Evolutionary conservation across 495 filamentous ascomycete genomes (phyloP).

Genomic region (Penicillium simplicissimum): DNA sequence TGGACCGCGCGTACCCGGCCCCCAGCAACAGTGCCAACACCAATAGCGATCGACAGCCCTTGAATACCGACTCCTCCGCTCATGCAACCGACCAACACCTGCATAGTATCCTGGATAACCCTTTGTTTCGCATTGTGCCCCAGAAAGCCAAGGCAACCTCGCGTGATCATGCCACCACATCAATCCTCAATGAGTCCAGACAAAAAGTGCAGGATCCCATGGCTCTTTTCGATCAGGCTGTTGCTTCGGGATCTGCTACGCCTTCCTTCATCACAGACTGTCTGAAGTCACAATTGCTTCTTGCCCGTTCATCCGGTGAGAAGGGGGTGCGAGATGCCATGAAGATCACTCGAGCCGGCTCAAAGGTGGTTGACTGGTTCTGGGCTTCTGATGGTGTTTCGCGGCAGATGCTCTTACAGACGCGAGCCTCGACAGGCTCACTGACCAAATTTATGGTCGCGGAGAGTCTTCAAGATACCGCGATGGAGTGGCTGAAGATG

Average conservation of each 20-base stretch:
- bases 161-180: conserved; percentile 13
- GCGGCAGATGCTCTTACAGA: conserved; percentile 31
- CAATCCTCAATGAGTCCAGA: conserved; percentile 16
- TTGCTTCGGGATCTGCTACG: conserved; percentile 41
- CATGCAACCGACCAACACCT: conserved; percentile 58
- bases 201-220: conserved; percentile 38
- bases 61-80: conserved; percentile 32
- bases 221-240: conserved; percentile 42
- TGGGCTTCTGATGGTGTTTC: conserved; percentile 38
- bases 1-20: conserved; percentile 65
- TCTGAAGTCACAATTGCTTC: conserved; percentile 37
- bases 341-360: conserved; percentile 37
- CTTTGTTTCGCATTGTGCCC: conserved; percentile 52
- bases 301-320: conserved; percentile 24
- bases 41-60: conserved; percentile 20
- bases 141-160: conserved; percentile 13
- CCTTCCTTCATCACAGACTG: conserved; percentile 22
- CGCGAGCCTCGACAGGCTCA: conserved; percentile 13
- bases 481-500: conserved; percentile 39
- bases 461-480: conserved; percentile 37
- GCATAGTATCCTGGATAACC: conserved; percentile 67
- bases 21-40: conserved; percentile 22
- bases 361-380: conserved; percentile 42
- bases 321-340: conserved; percentile 27
- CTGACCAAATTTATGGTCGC: conserved; percentile 44